Base-by-base conservation (phyloP, 257 asterid genomes). In the Penstemon eatonii region DNA sequence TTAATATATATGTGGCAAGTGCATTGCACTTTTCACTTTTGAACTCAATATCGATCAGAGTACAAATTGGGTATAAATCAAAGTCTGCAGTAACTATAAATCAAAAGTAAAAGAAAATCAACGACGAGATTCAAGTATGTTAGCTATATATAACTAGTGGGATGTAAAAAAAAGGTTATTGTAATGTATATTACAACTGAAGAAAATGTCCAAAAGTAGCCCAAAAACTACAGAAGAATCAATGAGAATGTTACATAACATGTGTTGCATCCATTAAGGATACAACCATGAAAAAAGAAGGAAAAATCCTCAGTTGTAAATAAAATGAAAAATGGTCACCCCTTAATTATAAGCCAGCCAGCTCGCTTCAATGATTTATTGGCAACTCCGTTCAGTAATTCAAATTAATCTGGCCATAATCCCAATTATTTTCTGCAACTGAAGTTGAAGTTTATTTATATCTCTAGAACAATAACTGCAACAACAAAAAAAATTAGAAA, bases 391-490 rank as follows among this genome's bases (percentile, higher is more conserved):
- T 65, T 63, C 63, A 52, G 55, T 12, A 63, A 62, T 50, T 55
- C 53, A 66, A 62, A 18, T 55, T 45, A 4, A 0, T 62, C 18
- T 52, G 25, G 67, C 61, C 75, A 47, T 64, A 59, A 57, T 49
- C 69, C 53, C 68, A 9, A 8, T 61, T 56, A 36, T 74, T 69
- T 67, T 43, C 67, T 56, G 4, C 37, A 62, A 13, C 69, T 60
- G 44, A 10, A 51, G 71, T 25, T 25, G 33, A 1, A 25, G 52
- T 60, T 73, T 71, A 8, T 74, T 80, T 81, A 92, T 51, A 87
- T 89, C 78, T 87, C 96, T 56, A 92, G 84, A 76, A 92, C 96
- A 83, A 92, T 92, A 80, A 50, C 98, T 92, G 96, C 90, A 86
- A 59, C 55, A 4, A 64, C 44, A 40, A 9, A 10, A 46, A 56